Base-by-base conservation (phyloP, 495 filamentous ascomycete species). In the Penicillium crystallinum region DNA sequence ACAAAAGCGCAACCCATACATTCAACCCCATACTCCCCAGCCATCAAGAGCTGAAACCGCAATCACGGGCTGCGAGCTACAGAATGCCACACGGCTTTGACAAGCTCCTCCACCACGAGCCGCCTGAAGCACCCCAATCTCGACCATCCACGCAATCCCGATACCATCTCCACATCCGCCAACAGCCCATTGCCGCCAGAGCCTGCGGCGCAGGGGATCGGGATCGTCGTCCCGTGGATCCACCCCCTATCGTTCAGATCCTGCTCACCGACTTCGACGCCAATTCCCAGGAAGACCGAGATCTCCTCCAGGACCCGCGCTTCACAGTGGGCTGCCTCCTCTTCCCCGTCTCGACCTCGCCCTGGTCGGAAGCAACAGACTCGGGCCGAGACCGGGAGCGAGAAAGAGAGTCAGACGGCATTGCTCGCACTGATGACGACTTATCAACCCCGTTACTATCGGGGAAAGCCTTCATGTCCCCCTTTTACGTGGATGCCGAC, bases 131-230 rank as follows among this genome's bases (percentile, higher is more conserved):
- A 31, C 47, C 63, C 22, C 60, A 60, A n/a, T 53, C 57, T 5
- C 50, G 53, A 11, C 36, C 39, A 27, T 63, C 59, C n/a, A 56
- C 52, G 4, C 49, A 58, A 46, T 61, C 70, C 29, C 69, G 72
- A 22, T 82, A 82, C 61, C 67, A 69, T 27, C 79, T 98, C 37
- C 77, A 77, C 27, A 83, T 98, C 33, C 87, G 93, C 12, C 93
- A 98, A 63, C 93, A 98, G 56, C 93, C 93, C 27, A 74, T 84
- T 4, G 91, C 90, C 6, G 93, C 92, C 35, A 82, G 93, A 62
- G 90, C 90, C 40, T 97, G 93, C 68, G 92, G 93, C 7, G 95
- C 95, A 56, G 91, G 91, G 46, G 93, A 97, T 67, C 75, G 92
- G 59, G 93, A 98, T 66, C 85, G 93, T 23, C 81, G 93, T 48